Base-by-base conservation (phyloP, 257 asterid genomes). In the Ocimum tenuiflorum region DNA sequence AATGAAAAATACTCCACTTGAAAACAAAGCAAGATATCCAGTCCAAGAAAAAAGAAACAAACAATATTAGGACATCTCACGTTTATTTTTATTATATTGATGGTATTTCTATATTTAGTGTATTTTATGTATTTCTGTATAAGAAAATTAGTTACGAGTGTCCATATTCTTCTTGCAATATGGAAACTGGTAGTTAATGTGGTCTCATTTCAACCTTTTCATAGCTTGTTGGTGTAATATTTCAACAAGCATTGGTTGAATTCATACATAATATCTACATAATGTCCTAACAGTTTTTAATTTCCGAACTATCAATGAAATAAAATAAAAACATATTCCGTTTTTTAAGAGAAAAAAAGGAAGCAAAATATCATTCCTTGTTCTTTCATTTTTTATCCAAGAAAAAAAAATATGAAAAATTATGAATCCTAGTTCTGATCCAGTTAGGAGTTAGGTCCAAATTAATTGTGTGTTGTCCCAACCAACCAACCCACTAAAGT, bases 1-100 rank as follows among this genome's bases (percentile, higher is more conserved):
- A 24, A 53, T 17, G 19, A 27, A 67, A 42, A 73, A 43, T 73
- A 59, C 60, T 73, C 70, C 78, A 61, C 74, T 74, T 73, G 61
- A 20, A 51, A 60, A 51, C 29, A 35, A 60, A 73, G 66, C 69
- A 73, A 64, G 38, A 58, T 3, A 31, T 36, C 2, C 12, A 18
- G 9, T 31, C 36, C 36, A 2, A 31, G 6, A 31, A 31, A 31
- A 31, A 31, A 4, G 36, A 31, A 4, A 31, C 36, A 31, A 31
- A 31, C 3, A 31, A 31, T 1, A 31, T 1, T 3, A 31, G 6
- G 36, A 31, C 3, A 13, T 7, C 47, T 43, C 17, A 50, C 17
- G 7, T 45, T 6, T 14, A 31, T 19, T 6, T 2, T 4, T 36
- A 33, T 31, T n/a, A 36, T 2, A 14, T 9, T 27, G 31, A 2